phyloP scores from a whole-genome alignment of 192 early-diverging fungal species.

The Chytriomyces sp. region DNA sequence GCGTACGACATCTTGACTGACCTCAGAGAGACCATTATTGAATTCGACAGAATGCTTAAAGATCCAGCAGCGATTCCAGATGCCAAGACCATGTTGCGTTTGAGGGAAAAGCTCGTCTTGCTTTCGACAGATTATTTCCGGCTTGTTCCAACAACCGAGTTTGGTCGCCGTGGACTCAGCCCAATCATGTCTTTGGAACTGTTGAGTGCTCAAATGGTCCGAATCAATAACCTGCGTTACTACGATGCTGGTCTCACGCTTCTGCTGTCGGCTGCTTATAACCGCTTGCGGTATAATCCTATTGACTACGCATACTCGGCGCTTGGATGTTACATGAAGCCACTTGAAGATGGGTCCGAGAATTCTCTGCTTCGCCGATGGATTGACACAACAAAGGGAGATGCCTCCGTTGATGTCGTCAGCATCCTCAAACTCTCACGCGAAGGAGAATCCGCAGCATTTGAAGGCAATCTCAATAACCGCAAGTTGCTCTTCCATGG shows the following conservation, averaged over 20 bases:
- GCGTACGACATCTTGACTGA: slow-evolving; percentile 34
- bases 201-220: slow-evolving; percentile 30
- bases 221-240: slow-evolving; percentile 33
- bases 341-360: slow-evolving; percentile 40
- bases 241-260: slow-evolving; percentile 34
- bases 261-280: slow-evolving; percentile 39
- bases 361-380: slow-evolving; percentile 59
- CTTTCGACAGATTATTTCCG: slow-evolving; percentile 39
- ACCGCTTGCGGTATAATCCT: slow-evolving; percentile 31
- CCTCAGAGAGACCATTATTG: slow-evolving; percentile 38
- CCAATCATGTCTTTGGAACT: slow-evolving; percentile 27
- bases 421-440: slow-evolving; percentile 29
- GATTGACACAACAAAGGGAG: slow-evolving; percentile 51
- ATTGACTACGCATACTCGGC: slow-evolving; percentile 39
- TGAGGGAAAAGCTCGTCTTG: slow-evolving; percentile 28
- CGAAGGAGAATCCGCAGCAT: slow-evolving; percentile 51
- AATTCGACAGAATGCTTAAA: slow-evolving; percentile 23
- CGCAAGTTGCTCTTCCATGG: slow-evolving; percentile 49
- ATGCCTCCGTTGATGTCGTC: slow-evolving; percentile 43
- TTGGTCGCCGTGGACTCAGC: slow-evolving; percentile 10
- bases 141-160: slow-evolving; percentile 33
- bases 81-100: slow-evolving; percentile 29
- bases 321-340: slow-evolving; percentile 17
- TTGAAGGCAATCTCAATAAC: slow-evolving; percentile 57
- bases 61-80: slow-evolving; percentile 16